Evolutionary conservation across 768 basidiomycete genomes (phyloP).

Genomic region (Mycena floridula): DNA sequence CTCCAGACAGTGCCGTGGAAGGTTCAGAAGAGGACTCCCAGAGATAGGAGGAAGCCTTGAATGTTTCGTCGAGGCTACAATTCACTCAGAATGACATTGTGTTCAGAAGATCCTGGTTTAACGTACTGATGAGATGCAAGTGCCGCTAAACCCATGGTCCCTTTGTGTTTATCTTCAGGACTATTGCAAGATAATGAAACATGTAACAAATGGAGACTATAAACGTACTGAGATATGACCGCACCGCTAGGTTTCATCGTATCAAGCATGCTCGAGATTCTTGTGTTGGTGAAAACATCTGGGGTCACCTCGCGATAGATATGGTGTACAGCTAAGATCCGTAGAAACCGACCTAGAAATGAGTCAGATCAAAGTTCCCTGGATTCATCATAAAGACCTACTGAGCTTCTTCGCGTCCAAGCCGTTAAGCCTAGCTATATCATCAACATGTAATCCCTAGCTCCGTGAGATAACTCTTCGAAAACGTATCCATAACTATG

Average conservation of each 20-base stretch:
- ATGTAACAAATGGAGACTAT: neutral
- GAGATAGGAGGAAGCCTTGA: conserved; percentile 12
- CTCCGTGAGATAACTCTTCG: no score
- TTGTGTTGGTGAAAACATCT: conserved; percentile 20
- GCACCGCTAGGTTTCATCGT: conserved; percentile 10
- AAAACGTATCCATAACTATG: neutral
- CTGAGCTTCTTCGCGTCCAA: neutral
- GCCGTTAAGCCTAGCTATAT: neutral
- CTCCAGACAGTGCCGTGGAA: conserved; percentile 1
- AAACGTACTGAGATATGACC: conserved; percentile 8
- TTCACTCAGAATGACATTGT: neutral
- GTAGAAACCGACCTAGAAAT: neutral
- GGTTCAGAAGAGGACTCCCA: conserved; percentile 12
- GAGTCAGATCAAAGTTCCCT: neutral
- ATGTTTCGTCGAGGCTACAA: conserved; percentile 14
- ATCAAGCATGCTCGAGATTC: conserved; percentile 16
- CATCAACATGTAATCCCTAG: neutral
- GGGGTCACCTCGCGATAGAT: conserved; percentile 20
- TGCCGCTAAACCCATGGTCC: conserved; percentile 15
- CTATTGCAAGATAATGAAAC: conserved; percentile 2
- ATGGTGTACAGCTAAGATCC: conserved; percentile 4
- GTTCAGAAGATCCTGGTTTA: neutral
- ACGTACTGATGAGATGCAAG: conserved; percentile 14
- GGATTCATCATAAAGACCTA: neutral
- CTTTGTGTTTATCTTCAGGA: conserved; percentile 12